phyloP scores from a whole-genome alignment of 495 filamentous ascomycete species.

The Penicillium canescens region DNA sequence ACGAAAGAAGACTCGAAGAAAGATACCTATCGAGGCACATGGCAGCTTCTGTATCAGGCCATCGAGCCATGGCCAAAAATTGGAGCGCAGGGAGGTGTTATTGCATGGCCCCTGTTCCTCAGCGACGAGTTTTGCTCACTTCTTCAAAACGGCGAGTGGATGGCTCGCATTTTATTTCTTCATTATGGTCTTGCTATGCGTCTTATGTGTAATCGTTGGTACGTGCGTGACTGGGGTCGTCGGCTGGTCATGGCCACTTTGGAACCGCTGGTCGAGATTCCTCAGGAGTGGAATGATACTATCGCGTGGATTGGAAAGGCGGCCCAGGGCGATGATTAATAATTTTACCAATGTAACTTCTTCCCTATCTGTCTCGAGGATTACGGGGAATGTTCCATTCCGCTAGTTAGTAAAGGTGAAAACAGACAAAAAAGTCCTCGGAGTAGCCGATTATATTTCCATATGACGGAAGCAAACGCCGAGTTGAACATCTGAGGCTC shows the following conservation, averaged over 20 bases:
- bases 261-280: conserved; percentile 29
- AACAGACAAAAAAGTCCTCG: too few species aligned
- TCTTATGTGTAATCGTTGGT: conserved; percentile 40
- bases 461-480: too few species aligned
- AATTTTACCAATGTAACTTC: too few species aligned
- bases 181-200: conserved; percentile 39
- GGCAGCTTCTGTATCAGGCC: conserved; percentile 29
- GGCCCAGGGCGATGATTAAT: conserved; percentile 17
- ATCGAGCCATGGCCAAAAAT: conserved; percentile 37
- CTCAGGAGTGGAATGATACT: conserved; percentile 30
- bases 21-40: conserved; percentile 24
- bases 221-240: conserved; percentile 36
- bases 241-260: conserved; percentile 36
- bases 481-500: too few species aligned
- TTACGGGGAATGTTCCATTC: too few species aligned
- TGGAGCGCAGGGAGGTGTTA: conserved; percentile 32
- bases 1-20: conserved; percentile 11
- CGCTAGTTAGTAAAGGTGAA: too few species aligned
- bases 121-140: conserved; percentile 26
- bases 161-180: conserved; percentile 38
- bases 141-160: conserved; percentile 35
- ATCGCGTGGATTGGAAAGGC: conserved; percentile 34
- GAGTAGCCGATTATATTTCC: too few species aligned
- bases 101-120: conserved; percentile 40
- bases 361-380: too few species aligned